phyloP scores from a whole-genome alignment of 192 early-diverging fungal species.

The Lunasporangiospora selenospora region DNA sequence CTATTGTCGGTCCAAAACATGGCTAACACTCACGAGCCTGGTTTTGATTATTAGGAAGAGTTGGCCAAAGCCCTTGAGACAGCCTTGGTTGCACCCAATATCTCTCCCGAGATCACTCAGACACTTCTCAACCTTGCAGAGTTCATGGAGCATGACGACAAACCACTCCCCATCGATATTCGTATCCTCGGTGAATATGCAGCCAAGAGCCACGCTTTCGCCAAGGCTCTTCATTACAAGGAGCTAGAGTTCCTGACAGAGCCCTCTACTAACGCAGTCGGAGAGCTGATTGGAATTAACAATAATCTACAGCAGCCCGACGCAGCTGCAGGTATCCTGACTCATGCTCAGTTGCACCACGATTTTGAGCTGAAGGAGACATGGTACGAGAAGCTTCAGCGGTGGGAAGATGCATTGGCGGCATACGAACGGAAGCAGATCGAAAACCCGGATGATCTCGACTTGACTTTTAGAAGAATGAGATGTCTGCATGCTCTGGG shows the following conservation, averaged over 20 bases:
- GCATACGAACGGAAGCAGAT: slow-evolving; percentile 82
- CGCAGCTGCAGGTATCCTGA: slow-evolving; percentile 94
- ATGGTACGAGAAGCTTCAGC: slow-evolving; percentile 93
- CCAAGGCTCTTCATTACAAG: slow-evolving; percentile 99
- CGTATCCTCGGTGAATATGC: slow-evolving; percentile 89
- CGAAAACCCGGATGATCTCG: slow-evolving; percentile 79
- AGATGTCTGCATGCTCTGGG: slow-evolving; percentile 91
- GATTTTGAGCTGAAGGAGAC: slow-evolving; percentile 87
- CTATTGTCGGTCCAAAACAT: background rate
- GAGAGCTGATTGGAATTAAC: slow-evolving; percentile 93
- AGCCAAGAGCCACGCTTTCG: slow-evolving; percentile 91
- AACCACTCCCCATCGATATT: slow-evolving; percentile 93
- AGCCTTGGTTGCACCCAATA: slow-evolving; percentile 80
- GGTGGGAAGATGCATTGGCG: slow-evolving; percentile 92
- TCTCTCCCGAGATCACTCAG: slow-evolving; percentile 93
- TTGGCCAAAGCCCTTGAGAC: slow-evolving; percentile 82
- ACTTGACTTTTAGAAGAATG: slow-evolving; percentile 86
- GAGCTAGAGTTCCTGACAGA: slow-evolving; percentile 92
- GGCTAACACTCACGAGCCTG: too few relatives aligned
- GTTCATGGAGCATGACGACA: slow-evolving; percentile 99
- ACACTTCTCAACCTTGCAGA: slow-evolving; percentile 93
- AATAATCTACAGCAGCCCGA: slow-evolving; percentile 95
- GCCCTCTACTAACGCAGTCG: slow-evolving; percentile 84
- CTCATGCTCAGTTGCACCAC: slow-evolving; percentile 82
- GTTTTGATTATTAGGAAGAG: slow-evolving; percentile 75